These are phyloP conservation scores for Paraurostyla sp. DNA, from an alignment of 73 alveolate genomes.

Conservation along the genomic window DNA sequence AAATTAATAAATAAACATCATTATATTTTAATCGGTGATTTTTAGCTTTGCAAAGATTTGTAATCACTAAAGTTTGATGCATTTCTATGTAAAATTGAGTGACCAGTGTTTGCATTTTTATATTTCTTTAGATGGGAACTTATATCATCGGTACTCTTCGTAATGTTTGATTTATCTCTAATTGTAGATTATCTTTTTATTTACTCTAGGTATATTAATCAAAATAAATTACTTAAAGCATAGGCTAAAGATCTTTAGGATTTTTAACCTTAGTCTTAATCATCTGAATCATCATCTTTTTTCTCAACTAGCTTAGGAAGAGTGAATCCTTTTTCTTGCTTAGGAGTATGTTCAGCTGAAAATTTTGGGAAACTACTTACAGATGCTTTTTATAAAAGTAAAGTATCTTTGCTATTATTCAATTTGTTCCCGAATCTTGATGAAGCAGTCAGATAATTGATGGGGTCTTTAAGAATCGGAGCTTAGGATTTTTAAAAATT, in stretches of 20 bases:
- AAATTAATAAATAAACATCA: background rate
- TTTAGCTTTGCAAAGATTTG: background rate
- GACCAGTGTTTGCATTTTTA: background rate
- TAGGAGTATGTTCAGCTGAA: background rate
- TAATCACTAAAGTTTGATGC: background rate
- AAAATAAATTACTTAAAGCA: background rate
- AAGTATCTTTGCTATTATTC: background rate
- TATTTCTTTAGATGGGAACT: background rate
- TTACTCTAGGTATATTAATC: background rate
- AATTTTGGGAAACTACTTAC: background rate
- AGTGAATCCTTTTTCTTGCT: background rate
- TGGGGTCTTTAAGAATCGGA: background rate
- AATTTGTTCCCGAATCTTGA: background rate
- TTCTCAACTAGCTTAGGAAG: constrained; percentile 2
- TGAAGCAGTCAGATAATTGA: background rate
- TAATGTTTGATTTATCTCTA: background rate
- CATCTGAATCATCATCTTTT: background rate
- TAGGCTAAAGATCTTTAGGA: constrained; percentile 18
- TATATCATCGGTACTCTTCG: background rate
- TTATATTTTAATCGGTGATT: background rate
- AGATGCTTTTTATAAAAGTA: background rate
- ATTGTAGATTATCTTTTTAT: background rate
- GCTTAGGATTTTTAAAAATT: background rate
- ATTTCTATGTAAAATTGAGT: background rate
- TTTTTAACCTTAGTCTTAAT: background rate